Base-by-base conservation (phyloP, 2,329 filamentous ascomycete genomes). In the Fusarium sp. region DNA sequence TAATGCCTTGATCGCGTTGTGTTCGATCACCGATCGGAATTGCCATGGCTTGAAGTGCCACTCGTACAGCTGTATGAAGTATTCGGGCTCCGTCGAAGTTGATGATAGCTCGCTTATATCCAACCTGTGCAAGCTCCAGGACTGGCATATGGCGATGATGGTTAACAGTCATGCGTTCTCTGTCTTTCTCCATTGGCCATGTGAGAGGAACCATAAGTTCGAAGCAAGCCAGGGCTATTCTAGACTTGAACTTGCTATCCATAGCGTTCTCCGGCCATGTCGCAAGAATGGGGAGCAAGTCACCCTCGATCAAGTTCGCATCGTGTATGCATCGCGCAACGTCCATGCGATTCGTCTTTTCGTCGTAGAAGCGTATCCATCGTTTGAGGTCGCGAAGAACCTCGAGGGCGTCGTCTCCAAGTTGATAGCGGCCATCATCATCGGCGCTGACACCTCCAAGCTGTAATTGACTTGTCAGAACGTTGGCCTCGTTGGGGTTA, bases 301-400 rank as follows among this genome's bases (percentile, higher is more conserved):
- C 96, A 50, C 93, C 93, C 76, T 91, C 91, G 58, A 98, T 88
- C n/a, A 99, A 81, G 76, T 98, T 98, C 43, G 94, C 92, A 79
- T 98, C 94, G 76, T 93, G 91, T 71, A 98, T 85, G 78, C 94
- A 98, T 81, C 96, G 88, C 65, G 95, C 94, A 63, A 99, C 96
- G 77, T 99, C 96, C 85, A 97, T 92, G 71, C 95, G 91, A 77
- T 97, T 97, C 69, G 91, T 89, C 78, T 97, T 97, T 77, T 97
- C 93, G 79, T 98, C 94, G 84, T 96, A 96, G 68, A 97, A 89
- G 73, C 93, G 94, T 71, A 99, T 87, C 96, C 96, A 99, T 88
- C 92, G 91, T 77, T 96, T 95, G 56, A 99, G 86, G 81, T 99
- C 96, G 67, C 95, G 94, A 59, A 99, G 85, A 76, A 94, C 96